A percentile compares a stretch with the other conserved stretches of the same genome.
These are phyloP conservation scores for Sutorius australiensis DNA, from an alignment of 768 basidiomycete genomes.

Conservation along the genomic window DNA sequence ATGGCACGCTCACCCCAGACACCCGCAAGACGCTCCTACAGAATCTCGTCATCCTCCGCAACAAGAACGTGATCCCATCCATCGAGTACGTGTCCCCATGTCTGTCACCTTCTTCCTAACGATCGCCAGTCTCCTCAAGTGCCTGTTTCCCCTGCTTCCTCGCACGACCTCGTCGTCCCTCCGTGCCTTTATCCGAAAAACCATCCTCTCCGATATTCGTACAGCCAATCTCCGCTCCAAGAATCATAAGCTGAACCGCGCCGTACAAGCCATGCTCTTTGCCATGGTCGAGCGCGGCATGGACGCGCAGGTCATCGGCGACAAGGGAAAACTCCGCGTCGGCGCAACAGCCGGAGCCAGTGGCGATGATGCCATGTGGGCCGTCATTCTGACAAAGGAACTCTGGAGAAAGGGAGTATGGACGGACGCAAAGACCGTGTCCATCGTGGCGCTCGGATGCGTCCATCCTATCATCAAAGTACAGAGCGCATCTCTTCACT, in stretches of 20 bases:
- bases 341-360: constrained; percentile 37
- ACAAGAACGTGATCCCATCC: constrained; percentile 88
- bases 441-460: constrained; percentile 87
- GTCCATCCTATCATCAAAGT: constrained; percentile 94
- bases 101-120: constrained; percentile 2
- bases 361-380: constrained; percentile 95
- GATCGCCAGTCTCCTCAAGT: constrained; percentile 68
- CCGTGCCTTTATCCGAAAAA: constrained; percentile 83
- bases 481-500: constrained; percentile 90
- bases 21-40: constrained; percentile 82
- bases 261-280: constrained; percentile 94
- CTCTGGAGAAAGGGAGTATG: constrained; percentile 93
- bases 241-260: constrained; percentile 94
- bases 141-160: constrained; percentile 94
- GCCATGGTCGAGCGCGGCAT: constrained; percentile 94
- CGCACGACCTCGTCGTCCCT: constrained; percentile 84
- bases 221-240: constrained; percentile 84
- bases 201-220: constrained; percentile 89
- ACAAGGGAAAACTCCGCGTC: constrained; percentile 73
- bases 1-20: constrained; percentile 71
- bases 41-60: constrained; percentile 89
- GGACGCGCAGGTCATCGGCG: constrained; percentile 73
- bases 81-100: constrained; percentile 63
- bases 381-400: constrained; percentile 88
- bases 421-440: constrained; percentile 89